Evolutionary conservation across 768 basidiomycete genomes (phyloP), one percentile per base, ranked within the genome.

Genomic region (Tulasnella sp.): DNA sequence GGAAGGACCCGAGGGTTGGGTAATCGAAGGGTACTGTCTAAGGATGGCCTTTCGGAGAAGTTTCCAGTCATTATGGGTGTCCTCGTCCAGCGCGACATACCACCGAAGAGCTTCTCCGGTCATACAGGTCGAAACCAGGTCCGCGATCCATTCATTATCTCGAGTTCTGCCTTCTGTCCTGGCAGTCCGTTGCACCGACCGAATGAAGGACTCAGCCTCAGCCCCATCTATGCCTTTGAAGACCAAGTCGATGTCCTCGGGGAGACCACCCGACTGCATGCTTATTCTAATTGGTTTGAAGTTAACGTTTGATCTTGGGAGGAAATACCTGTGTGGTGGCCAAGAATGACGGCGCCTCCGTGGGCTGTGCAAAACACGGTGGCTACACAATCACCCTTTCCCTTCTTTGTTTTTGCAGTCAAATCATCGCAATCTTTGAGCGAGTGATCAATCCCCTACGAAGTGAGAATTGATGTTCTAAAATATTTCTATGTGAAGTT

Each of bases 131-230:
- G 70, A 23, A 7, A 71, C 70, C 20, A 71, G 70, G 18, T 71
- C 70, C n/a, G 32, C 13, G 10, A 71, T 71, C 70, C 70, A 71
- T 6, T 71, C 70, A 32, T 71, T 71, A 71, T 71, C 70, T 35
- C 29, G 10, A 9, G 32, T 20, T 32, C 32, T 29, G 1, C 29
- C 29, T 35, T 29, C 70, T 37, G 70, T 15, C 15, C 32, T 37
- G 10, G 70, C 70, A 10, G 2, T 20, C 15, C 32, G 32, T 71
- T n/a, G 70, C 10, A 71, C 23, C 20, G 23, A 9, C 23, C 9
- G 1, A 29, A 71, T 71, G 32, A 71, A 71, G 32, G 10, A 35
- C 40, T 57, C 55, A 4, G 16, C 13, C 9, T 57, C 55, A 16
- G 20, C 26, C 16, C 55, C 55, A 20, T 57, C 55, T 16, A 57